A percentile compares a stretch with the other conserved stretches of the same genome.
These are phyloP conservation scores for Tetrahymena thermophila DNA, from an alignment of 73 alveolate genomes.

Conservation along the genomic window DNA sequence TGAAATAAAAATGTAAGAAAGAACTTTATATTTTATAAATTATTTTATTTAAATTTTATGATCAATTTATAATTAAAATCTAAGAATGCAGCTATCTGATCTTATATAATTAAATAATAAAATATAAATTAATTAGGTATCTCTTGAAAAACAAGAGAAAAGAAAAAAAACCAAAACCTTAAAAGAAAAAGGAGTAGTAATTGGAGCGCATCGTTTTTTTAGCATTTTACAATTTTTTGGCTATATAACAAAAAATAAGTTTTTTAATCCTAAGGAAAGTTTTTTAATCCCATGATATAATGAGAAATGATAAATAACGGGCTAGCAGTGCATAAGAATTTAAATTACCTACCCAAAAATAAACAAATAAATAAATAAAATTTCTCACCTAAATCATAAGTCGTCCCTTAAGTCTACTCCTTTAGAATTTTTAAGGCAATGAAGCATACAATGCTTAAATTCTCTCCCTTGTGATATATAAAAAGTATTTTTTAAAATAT, in stretches of 20 bases:
- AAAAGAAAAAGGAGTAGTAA: not conserved
- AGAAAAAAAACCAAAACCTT: not conserved
- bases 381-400: not conserved
- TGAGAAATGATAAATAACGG: not conserved
- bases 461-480: not conserved
- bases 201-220: not conserved
- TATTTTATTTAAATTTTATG: too few species aligned
- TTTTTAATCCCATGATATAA: not conserved
- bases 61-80: too few species aligned
- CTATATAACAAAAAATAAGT: not conserved
- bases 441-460: not conserved
- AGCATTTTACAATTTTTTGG: not conserved
- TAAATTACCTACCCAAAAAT: not conserved
- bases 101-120: not conserved
- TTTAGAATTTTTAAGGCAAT: not conserved
- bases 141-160: not conserved
- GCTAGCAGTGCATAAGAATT: constrained; percentile 1
- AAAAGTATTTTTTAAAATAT: not conserved
- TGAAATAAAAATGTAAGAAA: too few species aligned
- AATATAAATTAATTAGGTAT: not conserved
- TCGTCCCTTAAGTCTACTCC: not conserved
- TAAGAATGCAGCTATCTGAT: not conserved
- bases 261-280: not conserved
- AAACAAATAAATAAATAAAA: not conserved
- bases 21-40: too few species aligned